A percentile compares a stretch with the other conserved stretches of the same genome.
Conservation (phyloP, 768 basidiomycete genomes). For the Xerocomus brunneocitrinus region DNA sequence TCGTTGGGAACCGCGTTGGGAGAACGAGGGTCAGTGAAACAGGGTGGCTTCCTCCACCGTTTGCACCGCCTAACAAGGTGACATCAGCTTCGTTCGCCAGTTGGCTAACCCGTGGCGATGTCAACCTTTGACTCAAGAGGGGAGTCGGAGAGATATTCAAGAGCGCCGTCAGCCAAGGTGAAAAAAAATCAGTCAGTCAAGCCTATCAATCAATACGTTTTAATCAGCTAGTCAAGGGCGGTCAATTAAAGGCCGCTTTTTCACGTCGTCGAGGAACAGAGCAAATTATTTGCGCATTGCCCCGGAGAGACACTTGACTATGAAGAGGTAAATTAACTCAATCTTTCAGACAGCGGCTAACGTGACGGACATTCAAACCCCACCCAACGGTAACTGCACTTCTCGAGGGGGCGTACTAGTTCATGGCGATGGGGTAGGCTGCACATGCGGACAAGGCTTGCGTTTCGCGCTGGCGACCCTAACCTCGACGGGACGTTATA, state of each 20-base stretch:
- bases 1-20: constrained; percentile 11
- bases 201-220: constrained; percentile 17
- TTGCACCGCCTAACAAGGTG: constrained; percentile 1
- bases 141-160: neutral
- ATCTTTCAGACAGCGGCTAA: constrained; percentile 14
- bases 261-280: constrained; percentile 11
- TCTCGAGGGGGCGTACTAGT: constrained; percentile 7
- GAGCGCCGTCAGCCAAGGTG: neutral
- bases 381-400: constrained; percentile 13
- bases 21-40: constrained; percentile 11
- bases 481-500: constrained; percentile 4
- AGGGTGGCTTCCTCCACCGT: constrained; percentile 3
- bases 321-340: constrained; percentile 30
- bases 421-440: neutral
- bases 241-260: constrained; percentile 13
- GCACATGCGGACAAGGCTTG: constrained; percentile 7
- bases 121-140: neutral
- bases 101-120: neutral
- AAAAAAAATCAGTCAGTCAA: neutral
- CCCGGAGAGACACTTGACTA: constrained; percentile 15
- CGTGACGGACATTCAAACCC: constrained; percentile 9
- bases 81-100: neutral
- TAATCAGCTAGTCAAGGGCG: constrained; percentile 16
- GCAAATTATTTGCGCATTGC: neutral
- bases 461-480: constrained; percentile 14